Base-by-base conservation (phyloP, 306 rosid genomes). In the Cercis canadensis region DNA sequence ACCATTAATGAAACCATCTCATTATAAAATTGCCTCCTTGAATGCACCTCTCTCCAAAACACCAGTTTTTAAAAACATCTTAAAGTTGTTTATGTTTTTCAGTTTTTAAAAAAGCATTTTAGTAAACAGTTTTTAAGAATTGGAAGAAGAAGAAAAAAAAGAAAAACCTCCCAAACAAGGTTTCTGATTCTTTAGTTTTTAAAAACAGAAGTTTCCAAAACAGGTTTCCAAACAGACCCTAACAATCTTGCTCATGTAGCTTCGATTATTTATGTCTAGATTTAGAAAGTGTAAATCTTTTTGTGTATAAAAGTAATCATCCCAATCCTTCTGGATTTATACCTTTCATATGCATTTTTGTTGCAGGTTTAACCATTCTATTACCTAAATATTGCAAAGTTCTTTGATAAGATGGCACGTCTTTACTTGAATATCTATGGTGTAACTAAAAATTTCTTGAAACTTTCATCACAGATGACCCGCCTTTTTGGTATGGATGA, bases 401-500 rank as follows among this genome's bases (percentile, higher is more conserved):
- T 70, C 15, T 53, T 75, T 64, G 72, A 19, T 57, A 40, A 46
- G 59, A 33, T 63, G 49, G 39, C 40, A 54, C 50, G 41, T 51
- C 17, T 29, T 33, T 54, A 52, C 52, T 66, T 65, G 44, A 69
- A 37, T 40, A 75, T 61, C 44, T 51, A 17, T 57, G 50, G 64
- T 43, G 49, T 65, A 43, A 54, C 61, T 24, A 53, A 34, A 36
- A 55, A 29, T 37, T 31, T 41, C 55, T 62, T 75, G 6, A 58
- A 66, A 52, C 45, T 69, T 37, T 55, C 29, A 55, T 51, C 58
- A 41, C 87, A 95, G 99, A 84, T 91, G 93, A 86, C 99, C 69
- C 86, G 88, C 62, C 82, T 95, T 70, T 87, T 95, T 89, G 99
- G 99, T 52, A 83, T 95, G 73, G 99, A 86, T 54, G 99, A 91